phyloP scores from a whole-genome alignment of 192 early-diverging fungal genomes.

The Physocladia obscura region DNA sequence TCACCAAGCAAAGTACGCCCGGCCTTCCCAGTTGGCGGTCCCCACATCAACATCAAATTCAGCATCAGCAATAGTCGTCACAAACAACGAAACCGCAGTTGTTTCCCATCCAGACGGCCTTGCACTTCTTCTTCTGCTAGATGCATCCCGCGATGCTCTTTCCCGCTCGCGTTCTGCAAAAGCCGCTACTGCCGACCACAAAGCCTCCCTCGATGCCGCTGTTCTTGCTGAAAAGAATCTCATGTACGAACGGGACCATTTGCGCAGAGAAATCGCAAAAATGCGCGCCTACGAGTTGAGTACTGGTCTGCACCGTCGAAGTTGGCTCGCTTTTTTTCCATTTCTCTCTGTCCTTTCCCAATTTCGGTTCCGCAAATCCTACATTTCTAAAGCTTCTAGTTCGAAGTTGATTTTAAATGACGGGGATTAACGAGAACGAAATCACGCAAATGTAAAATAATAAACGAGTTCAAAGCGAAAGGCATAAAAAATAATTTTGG shows the following conservation, averaged over 20 bases:
- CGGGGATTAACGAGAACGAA: no score
- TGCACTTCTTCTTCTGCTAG: constrained; percentile 31
- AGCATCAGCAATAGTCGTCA: not conserved
- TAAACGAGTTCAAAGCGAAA: no score
- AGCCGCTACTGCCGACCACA: constrained; percentile 51
- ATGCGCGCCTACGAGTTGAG: constrained; percentile 53
- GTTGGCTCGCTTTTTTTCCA: no score
- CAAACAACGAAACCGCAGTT: not conserved
- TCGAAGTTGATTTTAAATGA: no score
- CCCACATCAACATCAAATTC: not conserved
- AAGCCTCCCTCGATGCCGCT: constrained; percentile 52
- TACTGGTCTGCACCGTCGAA: no score
- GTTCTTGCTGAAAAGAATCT: constrained; percentile 53
- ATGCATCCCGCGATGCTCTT: constrained; percentile 24
- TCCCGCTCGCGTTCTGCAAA: constrained; percentile 43
- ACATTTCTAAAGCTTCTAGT: no score
- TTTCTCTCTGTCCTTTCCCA: no score
- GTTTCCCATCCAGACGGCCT: not conserved
- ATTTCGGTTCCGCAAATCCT: no score
- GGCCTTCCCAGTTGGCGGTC: not conserved
- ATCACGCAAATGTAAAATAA: no score
- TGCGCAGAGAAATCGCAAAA: constrained; percentile 55
- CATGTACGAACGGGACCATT: constrained; percentile 58
- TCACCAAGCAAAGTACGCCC: constrained; percentile 1
- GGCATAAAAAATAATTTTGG: no score